Evolutionary conservation across 495 filamentous ascomycete genomes (phyloP), one percentile per base, ranked within the genome.

Genomic region (Bryoglossum gracile): DNA sequence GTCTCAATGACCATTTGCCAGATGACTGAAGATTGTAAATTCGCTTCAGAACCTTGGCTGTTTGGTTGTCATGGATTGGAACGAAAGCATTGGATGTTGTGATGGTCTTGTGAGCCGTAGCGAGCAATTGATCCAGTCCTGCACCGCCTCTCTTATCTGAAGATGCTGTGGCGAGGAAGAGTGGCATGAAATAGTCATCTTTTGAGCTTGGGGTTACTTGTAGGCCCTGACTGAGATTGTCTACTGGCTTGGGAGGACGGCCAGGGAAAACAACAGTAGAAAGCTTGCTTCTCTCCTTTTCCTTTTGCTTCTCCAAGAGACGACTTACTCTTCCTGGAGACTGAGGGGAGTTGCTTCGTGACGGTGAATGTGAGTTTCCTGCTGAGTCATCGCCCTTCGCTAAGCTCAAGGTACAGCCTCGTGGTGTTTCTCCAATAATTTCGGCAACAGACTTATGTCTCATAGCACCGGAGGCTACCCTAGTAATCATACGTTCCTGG

Each of bases 11-110:
- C 89, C 92, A 95, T 50, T 86, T 78, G 54, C 91, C 88, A 13
- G 84, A 79, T 57, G 85, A 83, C 56, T 97, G 92, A 33, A 97
- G 72, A 38, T 88, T 80, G 55, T 95, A 92, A 13, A 97, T 88
- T 4, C 87, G 74, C 17, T 83, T 82, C 10, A 96, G 60, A 9
- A 94, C 84, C 43, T 83, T 83, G 54, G 83, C 86, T 46, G 92
- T 86, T 67, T 90, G 87, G 39, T 81, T 76, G 56, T 97, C 92
- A 35, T 85, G 76, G 36, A 89, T 78, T 16, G 83, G 81, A 2
- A 88, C 73, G 21, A 81, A 76, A 47, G 87, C 81, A 58, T 92
- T 87, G 1, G 77, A 68, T 0, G 89, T 94, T 16, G 79, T 84
- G 22, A 95, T 57, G 0, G 86, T 89, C 59, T 95, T 95, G 57